Percentiles rank a stretch among this genome's conserved stretches.
phyloP scores from a whole-genome alignment of 345 rosid species.

The Erysimum cheiranthoides region DNA sequence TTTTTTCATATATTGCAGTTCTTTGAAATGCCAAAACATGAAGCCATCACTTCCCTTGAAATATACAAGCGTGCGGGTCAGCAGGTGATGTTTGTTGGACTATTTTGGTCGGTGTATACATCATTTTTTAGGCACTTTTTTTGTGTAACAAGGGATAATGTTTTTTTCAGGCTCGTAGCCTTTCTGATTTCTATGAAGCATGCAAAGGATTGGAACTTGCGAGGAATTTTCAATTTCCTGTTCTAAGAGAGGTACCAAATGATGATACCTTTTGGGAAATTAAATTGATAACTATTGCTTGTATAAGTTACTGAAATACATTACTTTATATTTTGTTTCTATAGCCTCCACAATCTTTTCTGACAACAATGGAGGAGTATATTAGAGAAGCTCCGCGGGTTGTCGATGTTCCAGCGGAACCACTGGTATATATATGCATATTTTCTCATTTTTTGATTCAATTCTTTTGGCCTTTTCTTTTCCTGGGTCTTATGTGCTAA shows the following conservation, averaged over 20 bases:
- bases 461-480: background rate
- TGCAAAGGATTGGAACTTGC: conserved; percentile 99
- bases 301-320: background rate
- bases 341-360: conserved; percentile 97
- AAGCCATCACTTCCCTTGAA: conserved; percentile 83
- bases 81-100: conserved; percentile 68
- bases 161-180: conserved; percentile 77
- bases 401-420: conserved; percentile 67
- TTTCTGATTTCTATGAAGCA: conserved; percentile 90
- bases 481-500: conserved; percentile 14
- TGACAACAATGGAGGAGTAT: conserved; percentile 96
- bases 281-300: background rate
- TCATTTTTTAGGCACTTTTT: background rate
- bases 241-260: conserved; percentile 78
- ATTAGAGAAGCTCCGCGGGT: conserved; percentile 93
- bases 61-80: conserved; percentile 81
- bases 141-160: conserved; percentile 13
- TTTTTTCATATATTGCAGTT: conserved; percentile 60
- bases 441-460: background rate
- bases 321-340: conserved; percentile 21
- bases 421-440: conserved; percentile 68
- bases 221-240: conserved; percentile 96
- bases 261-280: background rate
- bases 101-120: background rate
- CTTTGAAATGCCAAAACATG: conserved; percentile 98